Percentiles rank a stretch among this genome's conserved stretches.
These are phyloP conservation scores for Populus euphratica DNA, from an alignment of 345 rosid genomes.

Conservation along the genomic window DNA sequence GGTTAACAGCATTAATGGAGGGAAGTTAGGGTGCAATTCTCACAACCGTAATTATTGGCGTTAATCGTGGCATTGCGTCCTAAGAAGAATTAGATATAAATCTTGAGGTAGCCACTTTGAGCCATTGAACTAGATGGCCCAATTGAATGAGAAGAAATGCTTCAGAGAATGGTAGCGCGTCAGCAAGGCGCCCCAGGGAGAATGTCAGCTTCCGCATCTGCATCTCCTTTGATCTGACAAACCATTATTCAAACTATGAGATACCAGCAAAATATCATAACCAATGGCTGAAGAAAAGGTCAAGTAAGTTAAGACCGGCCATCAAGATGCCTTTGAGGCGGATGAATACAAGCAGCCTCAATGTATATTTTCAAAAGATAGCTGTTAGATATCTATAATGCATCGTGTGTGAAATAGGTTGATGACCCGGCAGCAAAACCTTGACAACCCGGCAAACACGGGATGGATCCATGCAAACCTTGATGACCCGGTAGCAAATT, in stretches of 20 bases:
- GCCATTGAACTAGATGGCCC: neutral
- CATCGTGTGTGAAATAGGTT: too few relatives aligned
- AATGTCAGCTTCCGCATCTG: neutral
- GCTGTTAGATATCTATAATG: too few relatives aligned
- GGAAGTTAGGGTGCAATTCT: neutral
- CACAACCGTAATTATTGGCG: neutral
- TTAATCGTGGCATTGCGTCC: neutral
- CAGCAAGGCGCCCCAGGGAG: neutral
- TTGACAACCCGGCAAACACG: too few relatives aligned
- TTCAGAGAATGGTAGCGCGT: neutral
- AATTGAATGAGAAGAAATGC: neutral
- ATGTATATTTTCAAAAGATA: too few relatives aligned
- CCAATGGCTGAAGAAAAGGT: neutral
- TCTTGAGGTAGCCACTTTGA: neutral
- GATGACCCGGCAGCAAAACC: too few relatives aligned
- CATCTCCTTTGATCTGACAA: neutral
- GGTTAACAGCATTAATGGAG: neutral
- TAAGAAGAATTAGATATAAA: neutral
- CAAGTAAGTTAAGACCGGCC: too few relatives aligned
- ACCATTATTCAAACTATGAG: too few relatives aligned
- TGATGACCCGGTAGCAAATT: too few relatives aligned
- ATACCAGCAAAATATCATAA: neutral
- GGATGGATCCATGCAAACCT: too few relatives aligned
- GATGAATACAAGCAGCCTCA: too few relatives aligned
- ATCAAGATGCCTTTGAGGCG: too few relatives aligned